phyloP scores from a whole-genome alignment of 257 asterid species.

The Sherardia arvensis region DNA sequence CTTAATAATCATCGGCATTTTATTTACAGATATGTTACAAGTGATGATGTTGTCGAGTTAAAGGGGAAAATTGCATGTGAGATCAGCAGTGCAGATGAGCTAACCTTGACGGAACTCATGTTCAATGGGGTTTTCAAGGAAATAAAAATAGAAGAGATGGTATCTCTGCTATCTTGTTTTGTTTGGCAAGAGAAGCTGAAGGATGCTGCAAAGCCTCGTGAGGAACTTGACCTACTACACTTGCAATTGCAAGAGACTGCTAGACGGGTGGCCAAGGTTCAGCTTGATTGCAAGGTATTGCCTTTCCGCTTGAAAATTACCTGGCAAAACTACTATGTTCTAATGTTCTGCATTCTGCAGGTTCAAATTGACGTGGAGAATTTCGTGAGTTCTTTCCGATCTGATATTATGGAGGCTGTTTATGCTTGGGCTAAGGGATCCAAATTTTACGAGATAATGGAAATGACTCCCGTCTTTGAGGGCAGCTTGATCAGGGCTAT shows the following conservation, averaged over 20 bases:
- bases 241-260: slow-evolving; percentile 83
- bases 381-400: slow-evolving; percentile 80
- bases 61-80: slow-evolving; percentile 96
- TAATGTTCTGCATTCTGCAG: slow-evolving; percentile 25
- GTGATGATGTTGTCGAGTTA: slow-evolving; percentile 74
- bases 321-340: not conserved
- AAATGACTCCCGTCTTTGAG: slow-evolving; percentile 88
- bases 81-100: slow-evolving; percentile 95
- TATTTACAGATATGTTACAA: slow-evolving; percentile 58
- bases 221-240: slow-evolving; percentile 72
- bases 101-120: slow-evolving; percentile 87
- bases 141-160: slow-evolving; percentile 81
- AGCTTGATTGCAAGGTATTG: slow-evolving; percentile 92
- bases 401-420: slow-evolving; percentile 95
- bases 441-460: slow-evolving; percentile 87
- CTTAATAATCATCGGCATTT: not conserved
- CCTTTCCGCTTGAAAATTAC: not conserved
- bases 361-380: slow-evolving; percentile 84
- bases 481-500: slow-evolving; percentile 97
- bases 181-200: slow-evolving; percentile 96
- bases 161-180: slow-evolving; percentile 86
- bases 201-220: slow-evolving; percentile 86
- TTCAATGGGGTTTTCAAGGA: slow-evolving; percentile 78
- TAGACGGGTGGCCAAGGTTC: slow-evolving; percentile 85
- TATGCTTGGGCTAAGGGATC: slow-evolving; percentile 93